phyloP scores from a whole-genome alignment of 805 yeast genomes.

The Candida ortonii region DNA sequence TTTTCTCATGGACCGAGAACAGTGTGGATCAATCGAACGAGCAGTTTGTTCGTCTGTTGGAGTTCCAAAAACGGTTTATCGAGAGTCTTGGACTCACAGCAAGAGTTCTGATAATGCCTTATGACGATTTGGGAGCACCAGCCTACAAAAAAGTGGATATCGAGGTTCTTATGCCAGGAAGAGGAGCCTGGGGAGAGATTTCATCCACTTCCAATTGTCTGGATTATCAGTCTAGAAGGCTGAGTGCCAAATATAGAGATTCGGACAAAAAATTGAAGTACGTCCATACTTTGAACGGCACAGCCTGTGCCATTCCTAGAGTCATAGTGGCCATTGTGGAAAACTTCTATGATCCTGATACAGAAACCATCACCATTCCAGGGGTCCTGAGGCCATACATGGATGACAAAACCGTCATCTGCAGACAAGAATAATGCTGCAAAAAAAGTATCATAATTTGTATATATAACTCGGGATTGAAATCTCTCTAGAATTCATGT shows the following conservation, averaged over 20 bases:
- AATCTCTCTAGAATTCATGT: background rate
- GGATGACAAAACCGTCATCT: too few relatives aligned
- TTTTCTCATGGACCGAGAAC: constrained; percentile 69
- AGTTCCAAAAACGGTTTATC: constrained; percentile 64
- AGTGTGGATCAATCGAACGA: constrained; percentile 33
- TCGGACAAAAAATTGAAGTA: constrained; percentile 38
- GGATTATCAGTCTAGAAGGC: constrained; percentile 84
- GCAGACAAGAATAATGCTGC: constrained; percentile 2
- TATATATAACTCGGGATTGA: background rate
- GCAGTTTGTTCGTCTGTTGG: constrained; percentile 58
- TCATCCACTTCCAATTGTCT: constrained; percentile 90
- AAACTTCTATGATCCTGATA: constrained; percentile 65
- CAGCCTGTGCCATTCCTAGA: constrained; percentile 94
- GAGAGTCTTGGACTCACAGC: constrained; percentile 71
- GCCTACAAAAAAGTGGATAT: constrained; percentile 89
- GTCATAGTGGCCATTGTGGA: constrained; percentile 88
- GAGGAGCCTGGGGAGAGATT: constrained; percentile 88
- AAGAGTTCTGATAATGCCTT: constrained; percentile 83
- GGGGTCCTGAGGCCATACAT: constrained; percentile 63
- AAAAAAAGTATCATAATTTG: background rate
- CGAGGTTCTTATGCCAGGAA: constrained; percentile 98
- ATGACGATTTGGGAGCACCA: constrained; percentile 88
- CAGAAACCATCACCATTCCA: constrained; percentile 60
- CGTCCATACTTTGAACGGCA: constrained; percentile 88
- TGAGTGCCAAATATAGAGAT: constrained; percentile 59